Conservation (phyloP, 345 rosid genomes). For the Fremontodendron californicum region DNA sequence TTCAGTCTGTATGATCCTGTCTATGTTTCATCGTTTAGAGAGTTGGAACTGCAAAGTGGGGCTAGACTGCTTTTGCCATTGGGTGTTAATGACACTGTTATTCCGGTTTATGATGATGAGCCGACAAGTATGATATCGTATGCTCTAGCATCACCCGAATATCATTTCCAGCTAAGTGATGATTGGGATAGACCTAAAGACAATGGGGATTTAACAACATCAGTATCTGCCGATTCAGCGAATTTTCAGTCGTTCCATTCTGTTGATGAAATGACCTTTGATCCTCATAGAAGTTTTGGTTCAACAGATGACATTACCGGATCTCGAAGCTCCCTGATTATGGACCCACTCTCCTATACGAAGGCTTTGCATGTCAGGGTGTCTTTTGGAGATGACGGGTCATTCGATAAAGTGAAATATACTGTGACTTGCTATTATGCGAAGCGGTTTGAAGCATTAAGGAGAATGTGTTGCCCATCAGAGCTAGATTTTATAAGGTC, state of each 20-base stretch:
- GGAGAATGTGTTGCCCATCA: slow-evolving; percentile 79
- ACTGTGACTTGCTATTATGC: slow-evolving; percentile 87
- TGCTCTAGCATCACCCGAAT: slow-evolving; percentile 67
- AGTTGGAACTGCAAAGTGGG: slow-evolving; percentile 58
- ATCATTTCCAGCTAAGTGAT: slow-evolving; percentile 49
- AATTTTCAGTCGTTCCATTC: slow-evolving; percentile 33
- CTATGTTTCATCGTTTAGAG: slow-evolving; percentile 64
- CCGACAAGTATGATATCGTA: slow-evolving; percentile 90
- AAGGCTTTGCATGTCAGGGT: slow-evolving; percentile 70
- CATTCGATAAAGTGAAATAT: slow-evolving; percentile 65
- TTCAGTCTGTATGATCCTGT: slow-evolving; percentile 67
- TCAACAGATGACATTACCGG: slow-evolving; percentile 58
- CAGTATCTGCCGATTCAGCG: slow-evolving; percentile 44
- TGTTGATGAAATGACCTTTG: slow-evolving; percentile 49
- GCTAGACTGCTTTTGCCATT: slow-evolving; percentile 73
- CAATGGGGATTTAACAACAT: slow-evolving; percentile 44
- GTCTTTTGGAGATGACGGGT: slow-evolving; percentile 67
- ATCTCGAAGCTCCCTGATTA: slow-evolving; percentile 51
- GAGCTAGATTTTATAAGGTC: slow-evolving; percentile 87
- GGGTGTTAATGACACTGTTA: slow-evolving; percentile 65
- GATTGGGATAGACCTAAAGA: slow-evolving; percentile 45
- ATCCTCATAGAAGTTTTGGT: slow-evolving; percentile 50
- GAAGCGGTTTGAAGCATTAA: slow-evolving; percentile 73
- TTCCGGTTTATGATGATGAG: slow-evolving; percentile 92
- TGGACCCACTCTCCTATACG: slow-evolving; percentile 65